Base-by-base conservation (phyloP, 2,329 filamentous ascomycete genomes). In the Pseudopyrenochaeta lycopersici region DNA sequence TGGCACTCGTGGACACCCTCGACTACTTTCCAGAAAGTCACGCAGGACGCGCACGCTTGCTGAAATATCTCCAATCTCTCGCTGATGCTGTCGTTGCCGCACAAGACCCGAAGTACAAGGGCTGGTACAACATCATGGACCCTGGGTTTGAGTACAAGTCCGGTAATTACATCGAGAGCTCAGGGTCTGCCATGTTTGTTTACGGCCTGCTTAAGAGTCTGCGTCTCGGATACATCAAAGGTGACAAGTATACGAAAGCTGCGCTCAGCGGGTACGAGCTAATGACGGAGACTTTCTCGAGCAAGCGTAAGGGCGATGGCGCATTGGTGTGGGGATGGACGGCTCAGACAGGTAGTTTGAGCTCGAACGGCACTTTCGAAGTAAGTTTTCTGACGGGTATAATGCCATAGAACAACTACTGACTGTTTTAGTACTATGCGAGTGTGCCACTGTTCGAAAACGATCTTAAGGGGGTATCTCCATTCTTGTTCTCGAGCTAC, bases 161-260 rank as follows among this genome's bases (percentile, higher is more conserved):
- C 21, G 82, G 81, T 0, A 88, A 88, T 65, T 88, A 85, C 65
- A 78, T 88, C 38, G 85, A 88, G 74, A 82, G 81, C 33, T 85
- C 82, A 44, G 83, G 80, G 10, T 82, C 81, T 14, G 81, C 82
- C 2, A 84, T 88, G 80, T 86, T 86, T 58, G 76, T 79, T 0
- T 84, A 82, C 51, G 80, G 81, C 0, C 70, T 84, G 56, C 65
- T 85, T 12, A 81, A 78, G 58, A 84, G 51, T 23, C 29, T 49
- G 18, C 39, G 44, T 15, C 43, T 49, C 5, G 56, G 56, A 6
- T 58, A 52, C 20, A 41, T 58, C 7, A 30, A 49, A 14, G 52
- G 36, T 12, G 45, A 52, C 29, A 58, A 52, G 40, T 58, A 58
- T 23, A 33, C 49, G 12, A 23, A 46, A 2, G 39, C 52, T 41